Evolutionary conservation across 345 rosid species (phyloP).

Genomic region (Salix brachista): DNA sequence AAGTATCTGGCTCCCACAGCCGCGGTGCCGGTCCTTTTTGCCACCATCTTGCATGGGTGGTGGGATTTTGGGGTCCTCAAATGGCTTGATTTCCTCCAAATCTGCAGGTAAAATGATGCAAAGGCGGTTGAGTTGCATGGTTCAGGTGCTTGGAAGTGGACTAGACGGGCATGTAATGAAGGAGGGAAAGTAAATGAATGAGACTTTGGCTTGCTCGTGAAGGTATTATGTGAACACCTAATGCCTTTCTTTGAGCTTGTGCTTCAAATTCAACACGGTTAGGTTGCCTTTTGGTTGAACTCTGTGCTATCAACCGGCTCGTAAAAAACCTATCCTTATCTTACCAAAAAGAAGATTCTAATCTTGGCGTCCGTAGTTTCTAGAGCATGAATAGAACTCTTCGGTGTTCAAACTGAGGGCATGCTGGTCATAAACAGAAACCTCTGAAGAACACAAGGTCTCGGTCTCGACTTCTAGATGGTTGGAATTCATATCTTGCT

Average conservation of each 20-base stretch:
- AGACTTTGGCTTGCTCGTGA: background rate
- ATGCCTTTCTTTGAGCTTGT: background rate
- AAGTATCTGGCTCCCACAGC: conserved; percentile 47
- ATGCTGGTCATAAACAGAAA: too few relatives aligned
- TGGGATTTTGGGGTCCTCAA: conserved; percentile 6
- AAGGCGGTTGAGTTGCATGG: conserved; percentile 51
- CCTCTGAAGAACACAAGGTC: background rate
- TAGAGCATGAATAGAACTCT: background rate
- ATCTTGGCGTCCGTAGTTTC: background rate
- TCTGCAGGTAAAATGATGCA: conserved; percentile 63
- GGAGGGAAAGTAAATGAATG: background rate
- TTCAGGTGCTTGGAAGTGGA: background rate
- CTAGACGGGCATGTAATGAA: conserved; percentile 1
- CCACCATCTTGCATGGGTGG: conserved; percentile 10
- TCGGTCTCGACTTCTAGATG: background rate
- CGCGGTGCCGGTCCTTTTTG: conserved; percentile 29
- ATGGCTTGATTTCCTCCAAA: conserved; percentile 40
- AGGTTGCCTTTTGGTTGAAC: conserved; percentile 41
- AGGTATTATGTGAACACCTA: background rate
- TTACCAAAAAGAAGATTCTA: conserved; percentile 2
- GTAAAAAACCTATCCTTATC: background rate
- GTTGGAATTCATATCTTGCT: background rate
- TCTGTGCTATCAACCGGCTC: background rate
- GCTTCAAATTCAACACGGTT: conserved; percentile 37
- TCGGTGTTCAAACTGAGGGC: too few relatives aligned